A percentile compares a stretch with the other conserved stretches of the same genome.
These are phyloP conservation scores for Mycena rosella DNA, from an alignment of 768 basidiomycete genomes.

Conservation along the genomic window DNA sequence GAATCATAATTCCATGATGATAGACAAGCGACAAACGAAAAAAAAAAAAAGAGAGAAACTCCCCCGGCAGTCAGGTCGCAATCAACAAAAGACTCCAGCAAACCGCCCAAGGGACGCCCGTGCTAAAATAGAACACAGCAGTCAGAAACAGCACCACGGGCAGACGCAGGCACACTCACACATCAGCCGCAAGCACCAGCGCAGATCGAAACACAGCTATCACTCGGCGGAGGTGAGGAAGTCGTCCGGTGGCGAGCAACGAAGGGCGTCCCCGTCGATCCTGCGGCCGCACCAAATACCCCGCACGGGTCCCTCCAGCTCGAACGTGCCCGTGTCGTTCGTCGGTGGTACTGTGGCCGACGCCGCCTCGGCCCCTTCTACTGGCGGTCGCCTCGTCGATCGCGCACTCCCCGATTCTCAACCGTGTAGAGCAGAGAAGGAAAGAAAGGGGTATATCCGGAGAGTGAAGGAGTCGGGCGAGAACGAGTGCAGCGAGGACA, in stretches of 20 bases:
- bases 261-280: constrained; percentile 14
- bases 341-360: no score
- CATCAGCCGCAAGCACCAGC: neutral
- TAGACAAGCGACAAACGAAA: no score
- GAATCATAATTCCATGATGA: no score
- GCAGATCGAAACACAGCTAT: no score
- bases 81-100: no score
- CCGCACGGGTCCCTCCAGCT: neutral
- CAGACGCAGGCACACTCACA: neutral
- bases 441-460: no score
- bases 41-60: no score
- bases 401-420: neutral
- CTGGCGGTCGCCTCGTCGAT: neutral
- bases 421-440: no score
- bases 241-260: neutral
- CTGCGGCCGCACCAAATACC: neutral
- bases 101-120: neutral
- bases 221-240: constrained; percentile 3
- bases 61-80: no score
- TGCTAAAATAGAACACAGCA: neutral
- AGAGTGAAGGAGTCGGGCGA: no score
- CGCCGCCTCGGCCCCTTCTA: neutral
- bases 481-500: no score
- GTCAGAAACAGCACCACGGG: no score
- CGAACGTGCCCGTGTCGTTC: neutral